A percentile compares a stretch with the other conserved stretches of the same genome.
These are phyloP conservation scores for Huntiella abstrusa DNA, from an alignment of 2,329 filamentous ascomycete species.

Conservation along the genomic window DNA sequence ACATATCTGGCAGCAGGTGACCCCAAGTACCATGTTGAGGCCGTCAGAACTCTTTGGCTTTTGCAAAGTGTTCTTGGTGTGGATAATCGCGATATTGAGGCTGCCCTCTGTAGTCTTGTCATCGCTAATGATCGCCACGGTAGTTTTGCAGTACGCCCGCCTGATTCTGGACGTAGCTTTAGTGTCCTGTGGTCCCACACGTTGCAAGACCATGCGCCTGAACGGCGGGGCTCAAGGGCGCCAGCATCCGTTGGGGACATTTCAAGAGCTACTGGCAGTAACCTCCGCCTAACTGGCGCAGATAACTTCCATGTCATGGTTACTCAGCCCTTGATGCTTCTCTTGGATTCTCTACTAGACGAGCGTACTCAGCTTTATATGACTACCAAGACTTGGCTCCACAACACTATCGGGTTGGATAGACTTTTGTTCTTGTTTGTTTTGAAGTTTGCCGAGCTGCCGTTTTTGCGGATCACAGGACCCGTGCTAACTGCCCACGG, in stretches of 20 bases:
- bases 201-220: slow-evolving; percentile 37
- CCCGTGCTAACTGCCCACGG: slow-evolving; percentile 5
- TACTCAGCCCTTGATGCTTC: slow-evolving; percentile 59
- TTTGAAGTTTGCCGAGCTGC: slow-evolving; percentile 35
- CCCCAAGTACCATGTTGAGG: slow-evolving; percentile 89
- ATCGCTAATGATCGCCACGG: slow-evolving; percentile 31
- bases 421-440: slow-evolving; percentile 45
- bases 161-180: slow-evolving; percentile 51
- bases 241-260: slow-evolving; percentile 2
- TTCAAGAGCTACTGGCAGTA: slow-evolving; percentile 16
- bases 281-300: slow-evolving; percentile 30
- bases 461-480: slow-evolving; percentile 25
- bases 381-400: slow-evolving; percentile 65
- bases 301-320: slow-evolving; percentile 56
- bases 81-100: slow-evolving; percentile 58
- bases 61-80: slow-evolving; percentile 54
- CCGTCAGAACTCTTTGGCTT: slow-evolving; percentile 70
- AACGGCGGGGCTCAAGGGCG: slow-evolving; percentile 29
- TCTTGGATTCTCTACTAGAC: slow-evolving; percentile 60
- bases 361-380: slow-evolving; percentile 57
- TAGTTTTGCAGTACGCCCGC: slow-evolving; percentile 27
- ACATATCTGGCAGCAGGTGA: slow-evolving; percentile 58
- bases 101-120: slow-evolving; percentile 53
- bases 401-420: slow-evolving; percentile 42
- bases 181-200: slow-evolving; percentile 69